These are phyloP conservation scores for Miscanthus lutarioriparius DNA, from an alignment of 176 grass and related monocot genomes.

Conservation along the genomic window DNA sequence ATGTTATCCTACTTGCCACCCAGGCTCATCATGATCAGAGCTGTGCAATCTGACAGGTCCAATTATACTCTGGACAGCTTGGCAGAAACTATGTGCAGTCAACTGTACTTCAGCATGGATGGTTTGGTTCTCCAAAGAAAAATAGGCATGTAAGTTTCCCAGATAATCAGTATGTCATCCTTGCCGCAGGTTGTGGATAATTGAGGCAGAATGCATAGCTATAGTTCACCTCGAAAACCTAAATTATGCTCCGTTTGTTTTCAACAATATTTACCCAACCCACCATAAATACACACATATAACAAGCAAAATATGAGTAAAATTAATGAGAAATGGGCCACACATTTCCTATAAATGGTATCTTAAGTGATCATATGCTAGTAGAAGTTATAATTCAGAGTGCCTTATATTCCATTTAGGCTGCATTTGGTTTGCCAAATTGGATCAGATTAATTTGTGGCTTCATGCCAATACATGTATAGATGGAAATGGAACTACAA, in stretches of 20 bases:
- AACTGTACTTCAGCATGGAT: not conserved
- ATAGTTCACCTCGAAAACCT: not conserved
- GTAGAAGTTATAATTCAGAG: constrained; percentile 8
- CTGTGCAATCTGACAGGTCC: not conserved
- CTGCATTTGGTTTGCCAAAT: no score
- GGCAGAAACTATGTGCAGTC: constrained; percentile 1
- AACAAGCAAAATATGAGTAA: not conserved
- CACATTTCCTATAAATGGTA: not conserved
- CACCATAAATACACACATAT: not conserved
- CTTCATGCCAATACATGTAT: no score
- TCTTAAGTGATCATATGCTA: not conserved
- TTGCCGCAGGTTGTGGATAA: not conserved
- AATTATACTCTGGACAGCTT: constrained; percentile 3
- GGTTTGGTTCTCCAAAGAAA: not conserved
- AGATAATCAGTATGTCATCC: not conserved
- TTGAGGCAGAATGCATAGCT: not conserved
- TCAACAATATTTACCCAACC: not conserved
- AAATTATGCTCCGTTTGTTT: not conserved
- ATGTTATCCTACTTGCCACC: not conserved
- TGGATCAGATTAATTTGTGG: no score
- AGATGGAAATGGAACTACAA: no score
- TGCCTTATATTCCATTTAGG: constrained; percentile 3
- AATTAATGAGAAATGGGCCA: not conserved
- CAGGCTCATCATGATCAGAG: not conserved
- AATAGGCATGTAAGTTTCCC: not conserved